Evolutionary conservation across 495 filamentous ascomycete genomes (phyloP), one percentile per base, ranked within the genome.

Genomic region (Penicillium diatomitis): DNA sequence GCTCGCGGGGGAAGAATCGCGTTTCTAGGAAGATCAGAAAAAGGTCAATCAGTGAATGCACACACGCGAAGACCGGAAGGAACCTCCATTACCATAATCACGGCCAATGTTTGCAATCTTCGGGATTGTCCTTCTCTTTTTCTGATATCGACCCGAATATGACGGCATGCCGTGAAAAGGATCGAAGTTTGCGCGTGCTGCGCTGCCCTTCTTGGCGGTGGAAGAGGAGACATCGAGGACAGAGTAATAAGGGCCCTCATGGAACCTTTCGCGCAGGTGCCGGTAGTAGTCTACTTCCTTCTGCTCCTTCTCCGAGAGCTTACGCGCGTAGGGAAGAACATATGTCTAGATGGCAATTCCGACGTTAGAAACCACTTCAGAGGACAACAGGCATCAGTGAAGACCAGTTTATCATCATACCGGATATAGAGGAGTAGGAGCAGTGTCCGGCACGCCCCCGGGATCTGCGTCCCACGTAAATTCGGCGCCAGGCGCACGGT

Each of bases 121-220:
- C 12, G 78, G 79, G 2, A 79, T 48, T 27, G 62, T 71, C 48
- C 73, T 59, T 37, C 66, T 70, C 53, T 76, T 76, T 65, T 76
- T 80, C 50, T 70, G 65, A 61, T 81, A 81, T 40, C 72, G 72
- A 11, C 74, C 62, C 38, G 72, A 73, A 53, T 79, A 84, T 6
- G 77, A 76, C 12, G 71, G 75, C 73, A 81, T 81, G 46, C 79
- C 76, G 38, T 75, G 67, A 54, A 84, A 84, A 4, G 80, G 72
- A 57, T 84, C 75, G 41, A 80, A 64, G 57, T 70, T 56, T 46
- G 64, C 53, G 44, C 71, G 58, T 38, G 66, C 58, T 12, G 57
- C 58, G 11, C 59, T 67, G 37, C 65, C 69, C 47, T 70, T 69
- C 32, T 69, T 74, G 0, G 67, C 70, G 2, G 64, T 64, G 4